These are phyloP conservation scores for Tulasnella sp. DNA, from an alignment of 768 basidiomycete genomes.

Conservation along the genomic window DNA sequence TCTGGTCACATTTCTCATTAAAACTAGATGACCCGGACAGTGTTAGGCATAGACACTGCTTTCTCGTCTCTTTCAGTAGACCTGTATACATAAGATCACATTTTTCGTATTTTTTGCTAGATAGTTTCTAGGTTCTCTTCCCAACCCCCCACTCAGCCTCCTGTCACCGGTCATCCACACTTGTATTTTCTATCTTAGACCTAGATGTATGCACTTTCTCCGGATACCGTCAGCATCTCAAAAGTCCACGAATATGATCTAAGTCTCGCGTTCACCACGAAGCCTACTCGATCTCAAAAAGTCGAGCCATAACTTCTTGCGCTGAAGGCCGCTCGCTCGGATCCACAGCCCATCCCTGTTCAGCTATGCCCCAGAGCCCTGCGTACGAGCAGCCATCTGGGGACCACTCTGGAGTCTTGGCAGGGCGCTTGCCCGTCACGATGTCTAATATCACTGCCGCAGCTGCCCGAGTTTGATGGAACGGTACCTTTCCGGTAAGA, in stretches of 20 bases:
- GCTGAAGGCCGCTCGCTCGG: conserved; percentile 6
- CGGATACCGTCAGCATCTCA: not conserved
- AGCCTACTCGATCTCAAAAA: conserved; percentile 8
- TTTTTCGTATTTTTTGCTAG: not conserved
- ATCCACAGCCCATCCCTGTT: conserved; percentile 3
- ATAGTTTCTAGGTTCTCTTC: not conserved
- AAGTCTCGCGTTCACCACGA: not conserved
- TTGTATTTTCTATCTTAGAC: not conserved
- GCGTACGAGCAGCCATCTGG: conserved; percentile 18
- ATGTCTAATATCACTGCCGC: not conserved
- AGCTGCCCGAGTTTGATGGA: not conserved
- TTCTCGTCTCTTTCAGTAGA: not conserved
- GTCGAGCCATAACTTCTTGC: conserved; percentile 6
- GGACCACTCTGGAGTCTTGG: not conserved
- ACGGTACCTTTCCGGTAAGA: conserved; percentile 15
- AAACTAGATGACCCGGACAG: not conserved
- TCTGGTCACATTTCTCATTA: not conserved
- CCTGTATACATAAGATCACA: not conserved
- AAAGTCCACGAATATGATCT: not conserved
- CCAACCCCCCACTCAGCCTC: not conserved
- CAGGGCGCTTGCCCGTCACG: conserved; percentile 11
- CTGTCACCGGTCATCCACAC: not conserved
- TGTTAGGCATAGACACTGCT: not conserved
- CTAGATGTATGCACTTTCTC: conserved; percentile 1
- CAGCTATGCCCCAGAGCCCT: conserved; percentile 12